Evolutionary conservation across 2,329 filamentous ascomycete species (phyloP).

Genomic region (Cladosporium sp.): DNA sequence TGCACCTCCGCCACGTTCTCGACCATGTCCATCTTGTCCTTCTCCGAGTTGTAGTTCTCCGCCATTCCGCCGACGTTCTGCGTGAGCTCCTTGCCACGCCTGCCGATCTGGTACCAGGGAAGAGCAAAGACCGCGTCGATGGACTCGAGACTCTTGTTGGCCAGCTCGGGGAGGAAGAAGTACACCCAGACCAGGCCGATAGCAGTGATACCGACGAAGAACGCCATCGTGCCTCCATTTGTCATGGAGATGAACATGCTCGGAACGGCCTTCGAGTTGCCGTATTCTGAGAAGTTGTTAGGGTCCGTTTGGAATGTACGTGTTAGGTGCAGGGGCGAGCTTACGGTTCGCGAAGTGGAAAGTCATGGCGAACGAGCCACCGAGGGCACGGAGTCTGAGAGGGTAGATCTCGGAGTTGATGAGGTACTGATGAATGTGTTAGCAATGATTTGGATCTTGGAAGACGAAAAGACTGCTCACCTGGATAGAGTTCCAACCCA

Average conservation of each 20-base stretch:
- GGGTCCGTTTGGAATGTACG: constrained; percentile 37
- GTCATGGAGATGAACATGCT: constrained; percentile 61
- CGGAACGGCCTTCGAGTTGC: constrained; percentile 67
- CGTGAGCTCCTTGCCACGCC: constrained; percentile 28
- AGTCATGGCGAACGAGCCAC: constrained; percentile 67
- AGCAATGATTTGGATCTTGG: not conserved
- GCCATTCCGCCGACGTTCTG: constrained; percentile 19
- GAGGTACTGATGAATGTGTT: constrained; percentile 56
- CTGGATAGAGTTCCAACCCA: constrained; percentile 62
- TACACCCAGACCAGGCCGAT: constrained; percentile 59
- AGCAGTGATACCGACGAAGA: constrained; percentile 63
- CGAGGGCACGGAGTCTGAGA: constrained; percentile 63
- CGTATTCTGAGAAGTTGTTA: constrained; percentile 47
- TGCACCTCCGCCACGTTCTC: constrained; percentile 18
- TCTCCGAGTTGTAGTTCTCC: constrained; percentile 19
- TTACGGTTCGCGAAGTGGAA: constrained; percentile 65
- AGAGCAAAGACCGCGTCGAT: constrained; percentile 51
- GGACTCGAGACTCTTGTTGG: constrained; percentile 49
- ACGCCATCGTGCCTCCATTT: constrained; percentile 67
- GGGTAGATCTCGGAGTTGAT: constrained; percentile 74
- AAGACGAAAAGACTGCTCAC: not conserved
- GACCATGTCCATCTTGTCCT: constrained; percentile 20
- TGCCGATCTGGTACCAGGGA: constrained; percentile 70
- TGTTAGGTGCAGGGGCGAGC: not conserved
- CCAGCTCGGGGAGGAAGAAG: constrained; percentile 49